Percentiles rank a stretch among this genome's conserved stretches.
Conservation (phyloP, 2,329 filamentous ascomycete genomes). For the Geosmithia putterillii region DNA sequence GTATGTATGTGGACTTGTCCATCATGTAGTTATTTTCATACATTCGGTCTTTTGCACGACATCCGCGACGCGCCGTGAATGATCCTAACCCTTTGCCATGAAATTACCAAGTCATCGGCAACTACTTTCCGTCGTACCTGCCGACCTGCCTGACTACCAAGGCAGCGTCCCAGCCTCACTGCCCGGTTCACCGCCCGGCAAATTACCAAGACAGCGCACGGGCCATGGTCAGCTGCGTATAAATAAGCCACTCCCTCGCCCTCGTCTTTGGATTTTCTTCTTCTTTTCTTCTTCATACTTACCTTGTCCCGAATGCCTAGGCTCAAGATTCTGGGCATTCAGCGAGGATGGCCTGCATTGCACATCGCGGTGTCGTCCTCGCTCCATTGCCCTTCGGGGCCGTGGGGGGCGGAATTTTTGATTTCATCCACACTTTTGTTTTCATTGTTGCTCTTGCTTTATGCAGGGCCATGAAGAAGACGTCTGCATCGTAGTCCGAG, state of each 20-base stretch:
- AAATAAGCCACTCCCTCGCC: neutral
- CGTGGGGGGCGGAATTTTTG: slow-evolving; percentile 38
- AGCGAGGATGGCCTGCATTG: slow-evolving; percentile 37
- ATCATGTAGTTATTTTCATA: no score
- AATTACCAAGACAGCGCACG: slow-evolving; percentile 1
- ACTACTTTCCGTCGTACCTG: no score
- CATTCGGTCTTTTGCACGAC: no score
- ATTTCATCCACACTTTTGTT: slow-evolving; percentile 18
- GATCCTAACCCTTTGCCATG: no score
- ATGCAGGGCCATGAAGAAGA: slow-evolving; percentile 30
- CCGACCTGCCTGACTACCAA: no score
- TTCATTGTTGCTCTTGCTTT: slow-evolving; percentile 28
- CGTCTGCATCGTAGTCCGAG: slow-evolving; percentile 1
- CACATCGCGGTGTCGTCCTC: slow-evolving; percentile 36
- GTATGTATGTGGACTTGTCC: no score
- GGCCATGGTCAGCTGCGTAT: neutral
- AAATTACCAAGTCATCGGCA: no score
- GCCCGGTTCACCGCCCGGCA: slow-evolving; percentile 5
- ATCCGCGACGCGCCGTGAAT: no score
- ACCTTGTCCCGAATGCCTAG: slow-evolving; percentile 29
- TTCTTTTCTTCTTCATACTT: slow-evolving; percentile 34
- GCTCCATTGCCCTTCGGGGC: slow-evolving; percentile 34
- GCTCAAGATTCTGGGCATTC: slow-evolving; percentile 29
- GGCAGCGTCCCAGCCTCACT: slow-evolving; percentile 2
- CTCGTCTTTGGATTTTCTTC: slow-evolving; percentile 2